A percentile compares a stretch with the other conserved stretches of the same genome.
phyloP scores from a whole-genome alignment of 169 alveolate species.

The Eimeria tenella region DNA sequence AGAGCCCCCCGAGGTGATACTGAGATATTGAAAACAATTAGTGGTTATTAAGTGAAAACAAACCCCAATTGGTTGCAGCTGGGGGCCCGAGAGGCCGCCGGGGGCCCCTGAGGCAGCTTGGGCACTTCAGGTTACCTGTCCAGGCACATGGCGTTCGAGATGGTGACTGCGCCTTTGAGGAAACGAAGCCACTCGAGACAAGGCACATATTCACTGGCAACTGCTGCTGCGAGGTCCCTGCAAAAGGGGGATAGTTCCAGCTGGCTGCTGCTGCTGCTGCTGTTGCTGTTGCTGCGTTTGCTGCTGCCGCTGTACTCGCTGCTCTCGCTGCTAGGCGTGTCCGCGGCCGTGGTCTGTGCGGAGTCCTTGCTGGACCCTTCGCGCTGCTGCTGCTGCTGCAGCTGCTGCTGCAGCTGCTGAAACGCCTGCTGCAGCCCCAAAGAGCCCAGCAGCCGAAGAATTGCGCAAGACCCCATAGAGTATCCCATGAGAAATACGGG shows the following conservation, averaged over 20 bases:
- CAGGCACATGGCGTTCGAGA: constrained; percentile 52
- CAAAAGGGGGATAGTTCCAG: not conserved
- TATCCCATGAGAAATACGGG: constrained; percentile 1
- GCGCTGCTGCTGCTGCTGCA: constrained; percentile 30
- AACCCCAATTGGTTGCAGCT: no score
- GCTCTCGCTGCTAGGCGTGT: constrained; percentile 6
- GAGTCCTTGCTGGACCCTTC: not conserved
- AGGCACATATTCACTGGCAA: constrained; percentile 37
- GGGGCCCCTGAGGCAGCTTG: no score
- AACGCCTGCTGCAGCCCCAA: constrained; percentile 32
- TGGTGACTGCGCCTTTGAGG: constrained; percentile 45
- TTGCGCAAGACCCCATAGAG: constrained; percentile 25
- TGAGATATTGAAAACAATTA: no score
- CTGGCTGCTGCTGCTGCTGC: not conserved
- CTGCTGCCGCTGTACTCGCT: constrained; percentile 15
- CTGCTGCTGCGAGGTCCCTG: constrained; percentile 33
- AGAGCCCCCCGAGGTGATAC: no score
- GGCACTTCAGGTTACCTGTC: constrained; percentile 22
- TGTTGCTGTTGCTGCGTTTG: constrained; percentile 3
- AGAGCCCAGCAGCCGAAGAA: not conserved
- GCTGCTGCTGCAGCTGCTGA: constrained; percentile 41
- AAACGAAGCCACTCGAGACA: constrained; percentile 9
- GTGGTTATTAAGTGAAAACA: no score
- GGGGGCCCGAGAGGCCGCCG: no score
- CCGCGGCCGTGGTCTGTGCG: not conserved